Evolutionary conservation across 768 basidiomycete genomes (phyloP).

Genomic region (Clitopilus passeckerianus): DNA sequence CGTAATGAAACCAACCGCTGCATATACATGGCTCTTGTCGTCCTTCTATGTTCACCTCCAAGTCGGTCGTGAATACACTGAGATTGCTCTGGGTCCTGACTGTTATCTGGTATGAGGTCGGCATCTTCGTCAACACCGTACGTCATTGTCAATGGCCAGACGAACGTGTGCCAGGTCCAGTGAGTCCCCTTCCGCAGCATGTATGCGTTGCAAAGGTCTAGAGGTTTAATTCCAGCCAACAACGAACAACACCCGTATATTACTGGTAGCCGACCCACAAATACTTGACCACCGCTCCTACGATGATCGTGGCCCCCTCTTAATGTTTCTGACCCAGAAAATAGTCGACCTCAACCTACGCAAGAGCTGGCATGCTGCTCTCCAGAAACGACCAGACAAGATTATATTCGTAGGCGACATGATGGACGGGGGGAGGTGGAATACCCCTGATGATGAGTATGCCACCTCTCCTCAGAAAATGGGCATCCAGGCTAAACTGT

Average conservation of each 20-base stretch:
- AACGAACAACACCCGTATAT: conserved; percentile 43
- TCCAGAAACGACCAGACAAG: conserved; percentile 56
- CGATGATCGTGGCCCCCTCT: conserved; percentile 46
- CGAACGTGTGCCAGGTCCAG: conserved; percentile 19
- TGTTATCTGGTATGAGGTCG: conserved; percentile 69
- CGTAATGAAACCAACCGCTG: too few species aligned
- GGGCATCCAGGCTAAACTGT: not conserved
- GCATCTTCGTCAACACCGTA: conserved; percentile 45
- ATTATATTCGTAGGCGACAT: conserved; percentile 89
- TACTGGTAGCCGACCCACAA: conserved; percentile 89
- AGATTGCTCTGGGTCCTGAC: conserved; percentile 55
- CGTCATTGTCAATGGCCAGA: conserved; percentile 61
- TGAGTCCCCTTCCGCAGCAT: conserved; percentile 11
- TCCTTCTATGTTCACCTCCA: not conserved
- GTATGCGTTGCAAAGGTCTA: conserved; percentile 3
- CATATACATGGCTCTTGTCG: not conserved
- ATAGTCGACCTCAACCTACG: conserved; percentile 80
- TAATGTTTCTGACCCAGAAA: conserved; percentile 56
- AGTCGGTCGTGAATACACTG: conserved; percentile 38
- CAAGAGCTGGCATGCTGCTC: conserved; percentile 76
- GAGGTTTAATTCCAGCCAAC: conserved; percentile 10
- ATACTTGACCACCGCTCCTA: conserved; percentile 76
- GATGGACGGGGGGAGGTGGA: conserved; percentile 79
- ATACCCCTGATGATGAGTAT: conserved; percentile 65
- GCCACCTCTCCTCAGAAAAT: conserved; percentile 23